A percentile compares a stretch with the other conserved stretches of the same genome.
Conservation (phyloP, 1,139 yeast genomes). For the Yamadazyma sp. region DNA sequence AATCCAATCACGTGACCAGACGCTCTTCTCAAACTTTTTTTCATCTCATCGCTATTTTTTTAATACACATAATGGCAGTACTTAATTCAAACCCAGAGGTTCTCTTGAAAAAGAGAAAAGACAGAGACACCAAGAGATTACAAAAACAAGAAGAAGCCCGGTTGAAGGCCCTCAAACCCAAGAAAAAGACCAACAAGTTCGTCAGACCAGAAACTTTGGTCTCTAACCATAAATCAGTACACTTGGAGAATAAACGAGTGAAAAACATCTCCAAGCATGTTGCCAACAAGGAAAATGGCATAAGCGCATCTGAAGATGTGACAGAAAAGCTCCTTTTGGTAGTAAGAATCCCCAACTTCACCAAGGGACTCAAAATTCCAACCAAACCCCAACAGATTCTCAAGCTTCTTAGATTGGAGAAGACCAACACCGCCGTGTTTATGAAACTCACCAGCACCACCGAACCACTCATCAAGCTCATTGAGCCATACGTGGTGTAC, state of each 20-base stretch:
- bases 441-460: slow-evolving; percentile 58
- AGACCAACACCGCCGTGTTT: slow-evolving; percentile 68
- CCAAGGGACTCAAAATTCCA: slow-evolving; percentile 64
- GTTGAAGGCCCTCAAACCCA: slow-evolving; percentile 36
- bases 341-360: slow-evolving; percentile 59
- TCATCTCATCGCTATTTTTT: slow-evolving; percentile 14
- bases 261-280: slow-evolving; percentile 58
- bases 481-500: slow-evolving; percentile 69
- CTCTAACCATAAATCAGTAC: slow-evolving; percentile 60
- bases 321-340: slow-evolving; percentile 60
- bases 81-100: slow-evolving; percentile 74
- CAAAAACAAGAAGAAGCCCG: slow-evolving; percentile 57
- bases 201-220: slow-evolving; percentile 73
- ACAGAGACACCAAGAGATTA: slow-evolving; percentile 68
- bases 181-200: slow-evolving; percentile 47
- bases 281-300: slow-evolving; percentile 19
- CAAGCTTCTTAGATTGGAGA: slow-evolving; percentile 55
- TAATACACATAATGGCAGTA: slow-evolving; percentile 37
- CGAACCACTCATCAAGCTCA: slow-evolving; percentile 59
- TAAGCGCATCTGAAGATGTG: slow-evolving; percentile 28
- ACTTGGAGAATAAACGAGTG: slow-evolving; percentile 67
- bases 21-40: slow-evolving; percentile 1
- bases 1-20: not conserved
- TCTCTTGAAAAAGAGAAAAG: slow-evolving; percentile 72
- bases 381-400: slow-evolving; percentile 62